Base-by-base conservation (phyloP, 768 basidiomycete genomes). In the Collybia mongolica region DNA sequence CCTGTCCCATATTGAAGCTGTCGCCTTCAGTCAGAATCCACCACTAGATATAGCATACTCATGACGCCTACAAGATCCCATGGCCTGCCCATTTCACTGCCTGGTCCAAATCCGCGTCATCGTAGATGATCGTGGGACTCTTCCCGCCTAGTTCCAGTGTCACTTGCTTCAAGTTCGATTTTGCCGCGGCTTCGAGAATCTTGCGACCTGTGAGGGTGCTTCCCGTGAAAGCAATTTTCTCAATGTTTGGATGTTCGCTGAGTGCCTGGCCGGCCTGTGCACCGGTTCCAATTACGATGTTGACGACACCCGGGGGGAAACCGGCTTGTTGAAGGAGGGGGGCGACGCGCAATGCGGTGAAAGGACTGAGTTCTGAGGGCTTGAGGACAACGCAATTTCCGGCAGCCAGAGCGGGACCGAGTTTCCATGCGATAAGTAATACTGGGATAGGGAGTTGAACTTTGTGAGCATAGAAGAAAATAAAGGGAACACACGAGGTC, bases 71-170 rank as follows among this genome's bases (percentile, higher is more conserved):
- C 80, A 74, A 86, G 55, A 85, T 75, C 18, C 83, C 84, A 58
- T 79, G 73, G 0, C 76, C 69, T 0, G 80, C 66, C 82, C 82
- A 87, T 39, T 74, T 67, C 26, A 83, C 73, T 6, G 82, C 79
- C 53, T 79, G 68, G 15, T 85, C 79, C 24, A 85, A 56, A 60
- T 86, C 75, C 12, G 81, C 80, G 51, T 82, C 79, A 46, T 85
- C 72, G 60, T 84, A 86, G 50, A 88, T 72, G 58, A 88, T 73
- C 51, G 70, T 76, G 26, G 80, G 80, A 39, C 68, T 76, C 70
- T 86, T 85, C n/a, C 84, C 85, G n/a, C 86, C 87, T 26, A 90
- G 75, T 66, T 88, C 86, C 52, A 88, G 80, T 8, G 84, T 82
- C 38, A 85, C 81, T 37, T 76, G 74, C 70, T 89, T 90, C 52